Evolutionary conservation across 305 asterid species (phyloP).

Genomic region (Fraxinus dipetala): DNA sequence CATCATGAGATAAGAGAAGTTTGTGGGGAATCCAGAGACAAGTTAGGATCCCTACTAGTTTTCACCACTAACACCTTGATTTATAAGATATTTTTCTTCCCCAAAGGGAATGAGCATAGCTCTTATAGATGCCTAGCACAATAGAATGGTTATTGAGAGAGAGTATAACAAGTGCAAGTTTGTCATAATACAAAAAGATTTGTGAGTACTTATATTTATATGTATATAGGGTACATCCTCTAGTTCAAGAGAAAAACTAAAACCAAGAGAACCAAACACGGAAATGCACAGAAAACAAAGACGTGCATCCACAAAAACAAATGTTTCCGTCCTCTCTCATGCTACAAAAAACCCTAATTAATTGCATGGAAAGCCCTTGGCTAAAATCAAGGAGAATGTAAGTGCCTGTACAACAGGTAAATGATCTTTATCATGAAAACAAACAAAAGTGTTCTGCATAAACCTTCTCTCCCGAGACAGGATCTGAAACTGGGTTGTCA

Average conservation of each 20-base stretch:
- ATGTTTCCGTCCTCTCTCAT: background rate
- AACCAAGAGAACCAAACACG: background rate
- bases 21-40: background rate
- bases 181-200: background rate
- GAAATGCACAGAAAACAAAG: background rate
- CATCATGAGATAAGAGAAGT: background rate
- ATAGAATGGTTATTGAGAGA: background rate
- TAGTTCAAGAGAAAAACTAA: conserved; percentile 1
- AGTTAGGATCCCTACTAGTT: background rate
- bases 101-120: background rate
- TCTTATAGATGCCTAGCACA: background rate
- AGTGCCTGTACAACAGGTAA: background rate
- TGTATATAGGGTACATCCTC: background rate
- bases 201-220: background rate
- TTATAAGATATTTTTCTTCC: conserved; percentile 1
- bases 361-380: background rate
- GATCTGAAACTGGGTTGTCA: conserved; percentile 83
- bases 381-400: background rate
- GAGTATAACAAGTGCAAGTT: conserved; percentile 2
- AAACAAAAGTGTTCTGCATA: conserved; percentile 16
- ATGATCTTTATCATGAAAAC: background rate
- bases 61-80: background rate
- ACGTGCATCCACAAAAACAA: background rate
- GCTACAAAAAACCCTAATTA: background rate
- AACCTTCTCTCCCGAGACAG: conserved; percentile 96